phyloP scores from a whole-genome alignment of 2,329 filamentous ascomycete genomes.

The Ploettnerulaceae sp. region DNA sequence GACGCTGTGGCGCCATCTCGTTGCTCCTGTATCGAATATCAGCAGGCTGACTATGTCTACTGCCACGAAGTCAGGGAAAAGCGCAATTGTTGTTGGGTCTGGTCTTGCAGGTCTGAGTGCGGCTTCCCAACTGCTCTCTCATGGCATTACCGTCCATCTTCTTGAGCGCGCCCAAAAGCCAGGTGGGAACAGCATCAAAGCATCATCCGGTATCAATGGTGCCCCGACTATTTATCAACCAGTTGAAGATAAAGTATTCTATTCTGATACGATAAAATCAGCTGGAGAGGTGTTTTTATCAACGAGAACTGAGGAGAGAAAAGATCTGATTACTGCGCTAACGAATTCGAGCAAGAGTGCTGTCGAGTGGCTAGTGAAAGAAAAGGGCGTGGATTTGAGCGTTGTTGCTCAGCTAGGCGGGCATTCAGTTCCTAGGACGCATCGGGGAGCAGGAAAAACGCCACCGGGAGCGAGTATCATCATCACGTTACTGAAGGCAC shows the following conservation, averaged over 20 bases:
- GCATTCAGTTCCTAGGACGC: slow-evolving; percentile 51
- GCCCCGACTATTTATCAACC: slow-evolving; percentile 54
- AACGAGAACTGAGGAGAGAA: slow-evolving; percentile 27
- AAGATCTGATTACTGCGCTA: slow-evolving; percentile 45
- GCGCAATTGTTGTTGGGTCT: slow-evolving; percentile 58
- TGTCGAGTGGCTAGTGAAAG: slow-evolving; percentile 52
- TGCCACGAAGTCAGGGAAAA: slow-evolving; percentile 9
- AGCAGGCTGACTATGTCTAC: background rate
- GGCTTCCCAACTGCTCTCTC: slow-evolving; percentile 49
- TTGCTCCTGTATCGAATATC: background rate
- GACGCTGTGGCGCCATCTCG: slow-evolving; percentile 15
- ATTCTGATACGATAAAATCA: slow-evolving; percentile 52
- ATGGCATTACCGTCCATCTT: slow-evolving; percentile 49
- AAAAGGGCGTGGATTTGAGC: slow-evolving; percentile 53
- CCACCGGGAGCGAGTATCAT: slow-evolving; percentile 58
- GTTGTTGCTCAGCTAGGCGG: slow-evolving; percentile 56
- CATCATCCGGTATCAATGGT: slow-evolving; percentile 62
- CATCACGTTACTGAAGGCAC: slow-evolving; percentile 45
- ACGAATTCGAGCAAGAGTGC: slow-evolving; percentile 44
- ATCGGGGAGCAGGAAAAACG: slow-evolving; percentile 50
- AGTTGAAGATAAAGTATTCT: slow-evolving; percentile 41
- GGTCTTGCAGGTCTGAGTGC: slow-evolving; percentile 60
- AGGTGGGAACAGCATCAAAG: slow-evolving; percentile 62
- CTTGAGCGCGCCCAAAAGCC: slow-evolving; percentile 56
- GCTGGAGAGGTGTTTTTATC: slow-evolving; percentile 39